phyloP scores from a whole-genome alignment of 306 rosid genomes.

The Casuarina cunninghamiana region DNA sequence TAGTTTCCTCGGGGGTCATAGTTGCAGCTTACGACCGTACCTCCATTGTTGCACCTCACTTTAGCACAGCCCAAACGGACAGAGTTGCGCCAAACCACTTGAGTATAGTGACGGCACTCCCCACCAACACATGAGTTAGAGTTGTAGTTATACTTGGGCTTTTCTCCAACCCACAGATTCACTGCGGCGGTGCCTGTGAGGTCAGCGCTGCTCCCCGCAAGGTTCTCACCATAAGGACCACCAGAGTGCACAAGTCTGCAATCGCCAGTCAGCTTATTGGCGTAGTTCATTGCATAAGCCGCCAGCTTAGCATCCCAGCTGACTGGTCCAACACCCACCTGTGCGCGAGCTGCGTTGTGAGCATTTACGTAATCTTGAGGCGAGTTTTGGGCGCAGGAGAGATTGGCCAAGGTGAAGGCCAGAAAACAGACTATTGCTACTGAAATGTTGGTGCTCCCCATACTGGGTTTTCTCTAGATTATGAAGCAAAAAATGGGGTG shows the following conservation, averaged over 20 bases:
- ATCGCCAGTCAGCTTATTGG: neutral
- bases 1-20: slow-evolving; percentile 34
- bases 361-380: slow-evolving; percentile 37
- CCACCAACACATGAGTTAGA: slow-evolving; percentile 23
- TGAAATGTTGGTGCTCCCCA: neutral
- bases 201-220: slow-evolving; percentile 13
- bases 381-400: slow-evolving; percentile 36
- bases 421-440: neutral
- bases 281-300: slow-evolving; percentile 32
- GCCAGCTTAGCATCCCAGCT: slow-evolving; percentile 32
- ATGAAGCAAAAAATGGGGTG: too few species aligned
- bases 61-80: slow-evolving; percentile 32
- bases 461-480: neutral
- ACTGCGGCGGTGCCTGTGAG: slow-evolving; percentile 3
- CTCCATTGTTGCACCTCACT: slow-evolving; percentile 19
- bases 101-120: slow-evolving; percentile 40
- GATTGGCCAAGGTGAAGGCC: neutral
- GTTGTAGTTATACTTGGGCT: slow-evolving; percentile 9
- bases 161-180: slow-evolving; percentile 28
- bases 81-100: slow-evolving; percentile 38
- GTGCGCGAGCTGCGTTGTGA: slow-evolving; percentile 45
- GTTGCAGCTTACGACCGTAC: slow-evolving; percentile 26
- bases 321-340: slow-evolving; percentile 37
- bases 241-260: slow-evolving; percentile 22
- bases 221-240: slow-evolving; percentile 29